These are phyloP conservation scores for Chalara sp. DNA, from an alignment of 2,329 filamentous ascomycete species.

Conservation along the genomic window DNA sequence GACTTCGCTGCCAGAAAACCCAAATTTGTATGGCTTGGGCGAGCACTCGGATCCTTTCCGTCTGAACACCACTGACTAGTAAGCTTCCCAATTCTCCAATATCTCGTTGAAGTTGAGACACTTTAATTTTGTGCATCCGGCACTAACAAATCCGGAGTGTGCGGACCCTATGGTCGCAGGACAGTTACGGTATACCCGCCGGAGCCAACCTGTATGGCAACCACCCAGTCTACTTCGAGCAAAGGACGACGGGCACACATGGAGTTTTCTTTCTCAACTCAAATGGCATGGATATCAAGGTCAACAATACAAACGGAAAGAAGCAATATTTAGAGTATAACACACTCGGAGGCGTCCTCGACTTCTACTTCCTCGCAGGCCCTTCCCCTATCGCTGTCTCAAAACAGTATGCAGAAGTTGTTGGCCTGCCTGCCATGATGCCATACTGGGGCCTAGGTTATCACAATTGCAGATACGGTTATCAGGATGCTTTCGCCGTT, in stretches of 20 bases:
- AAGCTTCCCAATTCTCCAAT: not conserved
- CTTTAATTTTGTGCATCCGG: not conserved
- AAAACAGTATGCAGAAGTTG: slow-evolving; percentile 51
- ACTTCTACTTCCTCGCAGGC: slow-evolving; percentile 61
- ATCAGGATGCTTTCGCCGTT: slow-evolving; percentile 54
- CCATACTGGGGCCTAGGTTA: slow-evolving; percentile 59
- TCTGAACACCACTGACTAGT: slow-evolving; percentile 50
- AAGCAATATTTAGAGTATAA: slow-evolving; percentile 71
- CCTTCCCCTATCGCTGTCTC: slow-evolving; percentile 51
- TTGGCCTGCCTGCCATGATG: slow-evolving; percentile 52
- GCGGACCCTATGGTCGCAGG: slow-evolving; percentile 54
- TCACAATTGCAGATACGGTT: slow-evolving; percentile 60
- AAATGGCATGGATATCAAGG: slow-evolving; percentile 71
- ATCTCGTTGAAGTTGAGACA: too few species aligned
- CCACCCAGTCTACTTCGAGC: slow-evolving; percentile 59
- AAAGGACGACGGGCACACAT: slow-evolving; percentile 49
- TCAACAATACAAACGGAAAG: slow-evolving; percentile 52
- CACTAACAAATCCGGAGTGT: slow-evolving; percentile 25
- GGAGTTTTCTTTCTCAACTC: slow-evolving; percentile 66
- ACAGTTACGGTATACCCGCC: slow-evolving; percentile 47
- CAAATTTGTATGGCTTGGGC: slow-evolving; percentile 59
- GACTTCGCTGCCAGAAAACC: slow-evolving; percentile 49
- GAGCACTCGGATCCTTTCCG: slow-evolving; percentile 56
- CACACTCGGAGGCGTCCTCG: slow-evolving; percentile 67
- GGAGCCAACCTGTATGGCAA: slow-evolving; percentile 56